Conservation (phyloP, 116 monocot species). For the Posidonia oceanica region DNA sequence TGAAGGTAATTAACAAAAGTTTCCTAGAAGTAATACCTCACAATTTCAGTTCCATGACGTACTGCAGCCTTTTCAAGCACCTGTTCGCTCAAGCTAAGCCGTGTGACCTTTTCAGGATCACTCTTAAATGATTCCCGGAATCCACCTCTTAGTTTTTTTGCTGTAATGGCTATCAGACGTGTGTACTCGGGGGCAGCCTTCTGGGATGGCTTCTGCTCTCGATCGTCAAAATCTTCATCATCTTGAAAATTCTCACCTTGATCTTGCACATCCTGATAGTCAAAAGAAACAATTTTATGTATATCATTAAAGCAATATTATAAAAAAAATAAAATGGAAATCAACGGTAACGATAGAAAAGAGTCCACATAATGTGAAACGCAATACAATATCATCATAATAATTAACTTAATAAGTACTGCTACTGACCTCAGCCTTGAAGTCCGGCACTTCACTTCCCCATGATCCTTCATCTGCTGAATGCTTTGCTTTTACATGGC, state of each 20-base stretch:
- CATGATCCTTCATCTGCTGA: constrained; percentile 41
- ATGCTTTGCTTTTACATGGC: constrained; percentile 18
- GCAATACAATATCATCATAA: constrained; percentile 19
- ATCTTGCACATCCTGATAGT: constrained; percentile 3
- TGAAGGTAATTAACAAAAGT: not conserved
- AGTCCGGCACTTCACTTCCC: constrained; percentile 60
- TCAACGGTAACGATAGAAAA: no score
- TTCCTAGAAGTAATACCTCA: constrained; percentile 34
- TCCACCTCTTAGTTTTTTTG: constrained; percentile 64
- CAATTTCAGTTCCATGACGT: constrained; percentile 44
- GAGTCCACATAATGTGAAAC: no score
- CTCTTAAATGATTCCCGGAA: constrained; percentile 44
- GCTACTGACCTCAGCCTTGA: constrained; percentile 19
- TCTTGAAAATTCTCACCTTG: constrained; percentile 9
- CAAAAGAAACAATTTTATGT: not conserved
- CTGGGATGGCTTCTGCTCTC: constrained; percentile 12
- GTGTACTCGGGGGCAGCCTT: constrained; percentile 37
- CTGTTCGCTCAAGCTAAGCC: constrained; percentile 74
- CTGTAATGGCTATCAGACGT: constrained; percentile 58
- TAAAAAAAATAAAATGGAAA: no score
- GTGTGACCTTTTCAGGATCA: constrained; percentile 72
- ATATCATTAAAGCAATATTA: no score
- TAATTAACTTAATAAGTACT: not conserved
- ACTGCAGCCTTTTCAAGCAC: constrained; percentile 43
- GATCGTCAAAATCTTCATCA: constrained; percentile 22